These are phyloP conservation scores for Cadophora luteo-olivacea DNA, from an alignment of 2,329 filamentous ascomycete species.

Conservation along the genomic window DNA sequence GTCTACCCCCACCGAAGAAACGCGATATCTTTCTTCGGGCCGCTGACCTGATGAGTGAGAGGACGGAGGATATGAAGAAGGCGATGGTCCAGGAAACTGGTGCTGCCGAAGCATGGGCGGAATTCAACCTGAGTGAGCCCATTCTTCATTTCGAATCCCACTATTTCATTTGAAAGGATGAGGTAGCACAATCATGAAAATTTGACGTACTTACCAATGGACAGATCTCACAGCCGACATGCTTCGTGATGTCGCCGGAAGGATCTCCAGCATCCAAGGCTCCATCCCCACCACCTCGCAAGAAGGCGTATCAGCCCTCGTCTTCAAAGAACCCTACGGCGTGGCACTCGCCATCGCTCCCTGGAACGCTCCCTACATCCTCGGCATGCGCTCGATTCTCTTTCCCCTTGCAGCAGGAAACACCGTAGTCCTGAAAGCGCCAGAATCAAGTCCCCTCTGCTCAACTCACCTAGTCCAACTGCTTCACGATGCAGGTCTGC, in stretches of 20 bases:
- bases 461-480: constrained; percentile 67
- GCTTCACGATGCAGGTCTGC: constrained; percentile 77
- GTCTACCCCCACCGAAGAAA: constrained; percentile 63
- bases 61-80: constrained; percentile 58
- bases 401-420: constrained; percentile 80
- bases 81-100: constrained; percentile 64
- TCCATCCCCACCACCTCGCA: constrained; percentile 47
- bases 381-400: constrained; percentile 60
- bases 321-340: constrained; percentile 79
- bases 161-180: not conserved
- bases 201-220: not conserved
- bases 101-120: constrained; percentile 44
- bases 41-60: constrained; percentile 65
- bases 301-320: constrained; percentile 63
- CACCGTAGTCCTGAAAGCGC: constrained; percentile 75
- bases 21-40: constrained; percentile 75
- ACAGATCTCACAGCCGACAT: constrained; percentile 45
- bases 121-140: constrained; percentile 48
- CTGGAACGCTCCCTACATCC: constrained; percentile 68
- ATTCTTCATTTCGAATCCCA: not conserved
- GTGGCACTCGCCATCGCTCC: constrained; percentile 82
- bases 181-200: not conserved
- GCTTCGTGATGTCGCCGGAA: constrained; percentile 52
- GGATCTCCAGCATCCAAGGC: constrained; percentile 46
- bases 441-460: constrained; percentile 70